These are phyloP conservation scores for Evansstolkia leycettana DNA, from an alignment of 495 filamentous ascomycete genomes.

Conservation along the genomic window DNA sequence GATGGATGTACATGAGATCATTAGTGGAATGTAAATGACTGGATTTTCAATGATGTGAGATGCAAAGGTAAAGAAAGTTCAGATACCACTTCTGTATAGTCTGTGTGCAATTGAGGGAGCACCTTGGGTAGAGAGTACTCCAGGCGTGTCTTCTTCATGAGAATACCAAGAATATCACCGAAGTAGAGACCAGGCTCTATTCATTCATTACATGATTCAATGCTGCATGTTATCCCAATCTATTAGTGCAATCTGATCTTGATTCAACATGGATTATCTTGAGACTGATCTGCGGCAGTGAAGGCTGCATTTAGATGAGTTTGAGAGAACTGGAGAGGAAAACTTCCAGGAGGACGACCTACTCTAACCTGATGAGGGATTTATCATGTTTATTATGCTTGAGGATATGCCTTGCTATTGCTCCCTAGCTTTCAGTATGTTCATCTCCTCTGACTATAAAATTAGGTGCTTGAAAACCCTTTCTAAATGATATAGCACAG, in stretches of 20 bases:
- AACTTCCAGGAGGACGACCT: conserved; percentile 58
- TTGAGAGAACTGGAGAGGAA: conserved; percentile 27
- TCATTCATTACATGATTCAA: conserved; percentile 58
- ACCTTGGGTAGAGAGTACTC: conserved; percentile 33
- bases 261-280: conserved; percentile 60
- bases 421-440: too few relatives aligned
- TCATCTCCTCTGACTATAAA: too few relatives aligned
- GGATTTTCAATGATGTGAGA: too few relatives aligned
- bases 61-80: too few relatives aligned
- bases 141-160: conserved; percentile 54
- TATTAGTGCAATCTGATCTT: conserved; percentile 62
- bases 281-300: conserved; percentile 55
- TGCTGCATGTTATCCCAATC: conserved; percentile 53
- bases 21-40: too few relatives aligned
- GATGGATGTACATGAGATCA: too few relatives aligned
- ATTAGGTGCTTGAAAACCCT: too few relatives aligned
- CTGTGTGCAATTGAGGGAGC: conserved; percentile 46
- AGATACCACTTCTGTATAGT: too few relatives aligned
- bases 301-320: conserved; percentile 57
- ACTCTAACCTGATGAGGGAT: conserved; percentile 42
- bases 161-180: conserved; percentile 48
- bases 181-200: conserved; percentile 55
- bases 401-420: too few relatives aligned
- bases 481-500: too few relatives aligned
- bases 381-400: too few relatives aligned